Evolutionary conservation across 495 filamentous ascomycete species (phyloP).

Genomic region (Trichocladium uniseriatum): DNA sequence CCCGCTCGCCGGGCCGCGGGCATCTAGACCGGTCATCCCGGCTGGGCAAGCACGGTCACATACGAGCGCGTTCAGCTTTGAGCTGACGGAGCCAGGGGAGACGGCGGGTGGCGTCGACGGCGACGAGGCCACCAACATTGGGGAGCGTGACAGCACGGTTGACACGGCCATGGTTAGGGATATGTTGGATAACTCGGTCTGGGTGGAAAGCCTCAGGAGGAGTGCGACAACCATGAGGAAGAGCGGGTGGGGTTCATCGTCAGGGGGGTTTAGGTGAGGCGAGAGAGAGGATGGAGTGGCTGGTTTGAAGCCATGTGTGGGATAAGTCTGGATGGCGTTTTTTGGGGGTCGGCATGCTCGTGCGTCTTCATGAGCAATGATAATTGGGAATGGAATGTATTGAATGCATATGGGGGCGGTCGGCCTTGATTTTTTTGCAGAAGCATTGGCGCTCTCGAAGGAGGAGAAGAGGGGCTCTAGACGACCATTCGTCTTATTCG

Average conservation of each 20-base stretch:
- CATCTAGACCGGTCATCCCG: background rate
- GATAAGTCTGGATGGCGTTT: background rate
- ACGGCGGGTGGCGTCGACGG: conserved; percentile 1
- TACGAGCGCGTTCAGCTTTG: conserved; percentile 36
- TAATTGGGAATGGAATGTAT: background rate
- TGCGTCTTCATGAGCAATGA: conserved; percentile 2
- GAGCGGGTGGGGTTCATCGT: conserved; percentile 8
- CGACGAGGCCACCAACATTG: conserved; percentile 25
- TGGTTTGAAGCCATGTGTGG: background rate
- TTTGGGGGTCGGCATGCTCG: background rate
- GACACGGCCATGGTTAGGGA: conserved; percentile 71
- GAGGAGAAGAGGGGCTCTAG: background rate
- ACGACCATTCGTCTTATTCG: background rate
- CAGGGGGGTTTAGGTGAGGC: conserved; percentile 7
- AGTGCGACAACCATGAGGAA: conserved; percentile 74
- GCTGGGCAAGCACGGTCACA: background rate
- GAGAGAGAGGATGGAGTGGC: background rate
- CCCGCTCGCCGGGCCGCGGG: conserved; percentile 34
- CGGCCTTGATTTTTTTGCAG: background rate
- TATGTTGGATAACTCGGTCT: conserved; percentile 75
- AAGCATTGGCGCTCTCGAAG: background rate
- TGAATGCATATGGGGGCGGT: background rate
- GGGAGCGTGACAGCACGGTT: conserved; percentile 50
- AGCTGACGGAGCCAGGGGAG: conserved; percentile 27
- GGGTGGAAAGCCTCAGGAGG: conserved; percentile 84